Percentiles rank a stretch among this genome's conserved stretches.
Conservation (phyloP, 331 rosid genomes). For the Acacia concinna region DNA sequence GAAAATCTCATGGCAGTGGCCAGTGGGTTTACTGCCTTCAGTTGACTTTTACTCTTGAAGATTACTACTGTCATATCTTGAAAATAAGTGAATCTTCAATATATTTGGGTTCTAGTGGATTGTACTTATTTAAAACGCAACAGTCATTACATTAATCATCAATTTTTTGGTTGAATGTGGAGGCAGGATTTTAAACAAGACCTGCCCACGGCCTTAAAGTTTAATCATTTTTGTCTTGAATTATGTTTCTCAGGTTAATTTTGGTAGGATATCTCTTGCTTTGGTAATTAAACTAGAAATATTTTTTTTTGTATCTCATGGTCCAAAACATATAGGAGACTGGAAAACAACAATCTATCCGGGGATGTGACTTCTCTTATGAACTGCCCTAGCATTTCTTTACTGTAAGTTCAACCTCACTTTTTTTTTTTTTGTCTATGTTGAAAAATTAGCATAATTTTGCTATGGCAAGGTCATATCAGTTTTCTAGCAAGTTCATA, state of each 20-base stretch:
- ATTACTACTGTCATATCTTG: neutral
- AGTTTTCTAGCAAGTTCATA: conserved; percentile 12
- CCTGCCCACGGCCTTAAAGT: neutral
- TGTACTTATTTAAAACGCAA: neutral
- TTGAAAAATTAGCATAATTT: neutral
- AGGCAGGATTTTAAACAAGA: neutral
- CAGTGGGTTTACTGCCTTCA: neutral
- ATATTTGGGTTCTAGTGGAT: neutral
- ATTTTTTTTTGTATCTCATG: neutral
- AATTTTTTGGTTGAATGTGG: neutral
- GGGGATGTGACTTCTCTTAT: conserved; percentile 72
- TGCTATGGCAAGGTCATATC: neutral
- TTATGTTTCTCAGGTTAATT: neutral
- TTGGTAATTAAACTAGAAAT: neutral
- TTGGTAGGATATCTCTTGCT: neutral
- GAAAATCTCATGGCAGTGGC: neutral
- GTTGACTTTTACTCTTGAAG: neutral
- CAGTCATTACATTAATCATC: neutral
- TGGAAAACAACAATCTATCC: conserved; percentile 76
- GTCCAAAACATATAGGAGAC: conserved; percentile 57
- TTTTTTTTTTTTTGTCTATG: neutral
- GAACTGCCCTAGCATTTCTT: conserved; percentile 75
- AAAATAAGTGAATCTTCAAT: neutral
- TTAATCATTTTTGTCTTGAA: neutral
- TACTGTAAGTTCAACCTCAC: conserved; percentile 57